These are phyloP conservation scores for Nepenthes gracilis DNA, from an alignment of 148 eudicot species.

Conservation along the genomic window DNA sequence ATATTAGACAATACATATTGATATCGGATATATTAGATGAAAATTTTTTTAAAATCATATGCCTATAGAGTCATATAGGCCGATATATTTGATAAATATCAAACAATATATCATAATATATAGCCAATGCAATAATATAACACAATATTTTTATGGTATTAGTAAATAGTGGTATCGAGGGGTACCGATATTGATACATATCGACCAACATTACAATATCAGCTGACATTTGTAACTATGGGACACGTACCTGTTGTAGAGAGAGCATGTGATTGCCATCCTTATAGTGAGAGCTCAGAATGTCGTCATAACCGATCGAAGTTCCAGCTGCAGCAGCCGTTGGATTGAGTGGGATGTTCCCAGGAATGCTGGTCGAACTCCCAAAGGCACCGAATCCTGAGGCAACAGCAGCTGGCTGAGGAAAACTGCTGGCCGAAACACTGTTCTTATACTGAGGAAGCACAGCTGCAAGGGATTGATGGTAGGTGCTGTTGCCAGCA, in stretches of 20 bases:
- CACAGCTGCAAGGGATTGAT: slow-evolving; percentile 60
- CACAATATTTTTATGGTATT: too few species aligned
- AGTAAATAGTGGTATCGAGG: too few species aligned
- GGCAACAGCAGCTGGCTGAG: slow-evolving; percentile 68
- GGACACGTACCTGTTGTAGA: slow-evolving; percentile 66
- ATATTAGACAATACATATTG: too few species aligned
- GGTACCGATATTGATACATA: not conserved
- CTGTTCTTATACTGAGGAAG: slow-evolving; percentile 77
- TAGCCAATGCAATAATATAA: too few species aligned
- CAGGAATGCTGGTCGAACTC: slow-evolving; percentile 44
- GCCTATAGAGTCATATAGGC: too few species aligned
- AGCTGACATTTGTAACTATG: not conserved
- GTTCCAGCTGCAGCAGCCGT: slow-evolving; percentile 63
- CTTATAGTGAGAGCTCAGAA: slow-evolving; percentile 66
- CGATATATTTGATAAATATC: too few species aligned
- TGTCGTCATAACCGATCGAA: slow-evolving; percentile 56
- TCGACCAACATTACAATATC: not conserved
- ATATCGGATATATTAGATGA: too few species aligned
- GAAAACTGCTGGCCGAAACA: slow-evolving; percentile 55
- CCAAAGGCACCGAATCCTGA: slow-evolving; percentile 58
- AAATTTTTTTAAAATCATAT: too few species aligned
- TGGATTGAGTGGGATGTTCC: slow-evolving; percentile 53
- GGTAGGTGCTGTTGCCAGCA: slow-evolving; percentile 64
- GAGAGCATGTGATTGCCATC: slow-evolving; percentile 68
- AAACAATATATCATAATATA: too few species aligned